Conservation (phyloP, 164 flowering plant species). For the Liriodendron chinense region DNA sequence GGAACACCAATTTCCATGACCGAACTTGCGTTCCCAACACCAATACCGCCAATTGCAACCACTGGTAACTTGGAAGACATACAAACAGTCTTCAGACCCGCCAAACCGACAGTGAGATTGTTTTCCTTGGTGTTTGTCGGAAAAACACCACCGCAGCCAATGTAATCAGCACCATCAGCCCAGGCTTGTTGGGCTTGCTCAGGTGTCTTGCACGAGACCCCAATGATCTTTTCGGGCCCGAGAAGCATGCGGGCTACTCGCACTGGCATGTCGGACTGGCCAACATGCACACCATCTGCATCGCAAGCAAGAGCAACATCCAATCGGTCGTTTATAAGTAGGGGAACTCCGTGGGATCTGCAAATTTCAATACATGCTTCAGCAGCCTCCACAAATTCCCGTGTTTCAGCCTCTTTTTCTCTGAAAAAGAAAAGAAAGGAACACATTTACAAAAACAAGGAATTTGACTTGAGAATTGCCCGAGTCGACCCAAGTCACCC, state of each 20-base stretch:
- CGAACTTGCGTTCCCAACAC: conserved; percentile 51
- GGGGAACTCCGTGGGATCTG: conserved; percentile 53
- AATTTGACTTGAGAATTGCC: background rate
- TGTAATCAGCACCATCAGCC: conserved; percentile 88
- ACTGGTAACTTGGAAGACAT: conserved; percentile 76
- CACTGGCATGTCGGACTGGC: conserved; percentile 92
- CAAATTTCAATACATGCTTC: conserved; percentile 62
- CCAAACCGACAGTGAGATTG: conserved; percentile 73
- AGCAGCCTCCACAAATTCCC: conserved; percentile 71
- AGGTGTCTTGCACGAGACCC: conserved; percentile 90
- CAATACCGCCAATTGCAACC: conserved; percentile 94
- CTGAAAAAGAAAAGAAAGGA: conserved; percentile 29
- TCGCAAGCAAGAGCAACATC: conserved; percentile 89
- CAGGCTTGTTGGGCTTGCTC: conserved; percentile 84
- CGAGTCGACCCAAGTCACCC: background rate
- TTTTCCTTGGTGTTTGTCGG: conserved; percentile 82
- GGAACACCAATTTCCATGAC: conserved; percentile 61
- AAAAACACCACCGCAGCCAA: conserved; percentile 86
- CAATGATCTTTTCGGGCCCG: conserved; percentile 87
- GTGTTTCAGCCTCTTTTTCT: conserved; percentile 78
- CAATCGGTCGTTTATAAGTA: conserved; percentile 80
- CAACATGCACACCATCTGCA: conserved; percentile 96
- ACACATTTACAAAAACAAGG: background rate
- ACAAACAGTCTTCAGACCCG: conserved; percentile 66
- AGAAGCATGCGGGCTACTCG: conserved; percentile 58